Conservation (phyloP, 169 alveolate species). For the Plasmodium sp. region DNA sequence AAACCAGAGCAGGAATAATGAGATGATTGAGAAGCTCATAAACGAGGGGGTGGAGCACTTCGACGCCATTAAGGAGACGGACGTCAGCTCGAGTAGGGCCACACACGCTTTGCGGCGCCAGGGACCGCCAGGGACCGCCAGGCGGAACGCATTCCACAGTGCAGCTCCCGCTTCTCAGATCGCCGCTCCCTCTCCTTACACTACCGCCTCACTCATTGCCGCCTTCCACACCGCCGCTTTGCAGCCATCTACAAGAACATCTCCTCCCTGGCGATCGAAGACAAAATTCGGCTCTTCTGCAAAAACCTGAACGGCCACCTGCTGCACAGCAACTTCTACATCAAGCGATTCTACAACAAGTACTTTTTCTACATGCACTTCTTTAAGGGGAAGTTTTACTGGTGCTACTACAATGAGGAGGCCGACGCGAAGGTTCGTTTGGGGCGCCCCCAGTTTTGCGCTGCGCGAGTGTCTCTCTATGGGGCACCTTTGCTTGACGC, state of each 20-base stretch:
- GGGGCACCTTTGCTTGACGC: not conserved
- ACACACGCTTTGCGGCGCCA: not conserved
- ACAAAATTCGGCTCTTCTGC: slow-evolving; percentile 58
- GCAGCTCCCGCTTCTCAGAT: not conserved
- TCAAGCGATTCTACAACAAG: slow-evolving; percentile 50
- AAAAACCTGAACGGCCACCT: slow-evolving; percentile 44
- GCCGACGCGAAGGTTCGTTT: slow-evolving; percentile 49
- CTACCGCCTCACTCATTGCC: too few relatives aligned
- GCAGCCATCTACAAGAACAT: slow-evolving; percentile 53
- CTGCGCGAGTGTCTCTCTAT: not conserved
- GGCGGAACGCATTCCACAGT: not conserved
- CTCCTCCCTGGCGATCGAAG: slow-evolving; percentile 35
- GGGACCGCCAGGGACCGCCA: not conserved
- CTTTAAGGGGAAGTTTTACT: slow-evolving; percentile 60
- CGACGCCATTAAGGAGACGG: slow-evolving; percentile 55
- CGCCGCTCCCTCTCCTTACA: not conserved
- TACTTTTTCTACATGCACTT: slow-evolving; percentile 50
- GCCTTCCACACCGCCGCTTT: too few relatives aligned
- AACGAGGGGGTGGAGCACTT: slow-evolving; percentile 33
- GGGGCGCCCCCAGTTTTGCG: not conserved
- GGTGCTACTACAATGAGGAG: slow-evolving; percentile 68
- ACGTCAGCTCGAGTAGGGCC: slow-evolving; percentile 34
- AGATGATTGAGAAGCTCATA: slow-evolving; percentile 44
- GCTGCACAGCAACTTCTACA: slow-evolving; percentile 46
- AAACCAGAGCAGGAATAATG: slow-evolving; percentile 37